Base-by-base conservation (phyloP, 2,329 filamentous ascomycete genomes). In the Magnaporthiopsis incrustans region DNA sequence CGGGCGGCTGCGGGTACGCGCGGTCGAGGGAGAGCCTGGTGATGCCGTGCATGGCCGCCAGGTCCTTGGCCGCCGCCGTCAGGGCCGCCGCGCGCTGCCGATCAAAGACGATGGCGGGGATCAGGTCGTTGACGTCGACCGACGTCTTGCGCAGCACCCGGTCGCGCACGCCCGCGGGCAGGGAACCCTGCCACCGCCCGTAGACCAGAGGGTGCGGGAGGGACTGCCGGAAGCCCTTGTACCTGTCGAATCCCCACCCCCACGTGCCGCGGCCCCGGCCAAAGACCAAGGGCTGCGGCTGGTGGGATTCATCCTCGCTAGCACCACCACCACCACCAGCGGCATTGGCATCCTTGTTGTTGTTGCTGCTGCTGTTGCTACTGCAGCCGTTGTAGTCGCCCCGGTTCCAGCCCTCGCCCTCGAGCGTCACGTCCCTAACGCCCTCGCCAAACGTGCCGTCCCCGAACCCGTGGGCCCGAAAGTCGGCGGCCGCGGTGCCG, bases 121-220 rank as follows among this genome's bases (percentile, higher is more conserved):
- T 61, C 10, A 64, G 25, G 33, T 64, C 63, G 38, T 65, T 63
- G 10, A 58, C 18, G 64, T 65, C 64, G 33, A 65, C 64, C 25
- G 64, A 65, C 22, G 60, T 44, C 57, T 65, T 65, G 61, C 64
- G 64, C 25, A 60, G 57, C 8, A 65, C 30, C n/a, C 57, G 60
- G n/a, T 44, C 59, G 25, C 26, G 6, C 5, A 25, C 27, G 6
- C 62, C 53, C 3, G 15, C 15, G 2, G 26, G 14, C 27, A n/a
- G 14, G 12, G 22, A n/a, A 4, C 22, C 14, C 32, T 60, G 27
- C 27, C 58, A 32, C 27, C 22, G 58, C 58, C 22, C 27, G 27
- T 60, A 27, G 27, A 35, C 25, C 30, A n/a, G 22, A 14, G 58
- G 22, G 25, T 26, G 27, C 10, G 57, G 25, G 6, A 32, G 25